A percentile compares a stretch with the other conserved stretches of the same genome.
These are phyloP conservation scores for Scenedesmus sp. DNA, from an alignment of 163 green algal genomes.

Conservation along the genomic window DNA sequence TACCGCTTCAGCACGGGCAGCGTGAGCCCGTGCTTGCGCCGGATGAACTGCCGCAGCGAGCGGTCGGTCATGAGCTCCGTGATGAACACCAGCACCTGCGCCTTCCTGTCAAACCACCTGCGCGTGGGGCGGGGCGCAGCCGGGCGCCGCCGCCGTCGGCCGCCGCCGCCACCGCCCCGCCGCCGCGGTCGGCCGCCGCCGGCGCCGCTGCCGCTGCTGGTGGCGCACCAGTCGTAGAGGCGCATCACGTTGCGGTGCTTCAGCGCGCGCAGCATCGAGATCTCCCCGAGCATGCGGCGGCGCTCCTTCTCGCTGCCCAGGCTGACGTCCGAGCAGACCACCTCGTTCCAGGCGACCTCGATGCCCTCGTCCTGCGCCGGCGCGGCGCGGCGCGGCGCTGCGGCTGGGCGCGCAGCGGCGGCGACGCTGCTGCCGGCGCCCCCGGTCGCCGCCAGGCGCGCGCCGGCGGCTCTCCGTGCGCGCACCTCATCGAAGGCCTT, in stretches of 20 bases:
- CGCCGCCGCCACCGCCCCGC: no score
- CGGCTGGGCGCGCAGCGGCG: no score
- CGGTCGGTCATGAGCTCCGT: slow-evolving; percentile 95
- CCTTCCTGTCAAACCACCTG: slow-evolving; percentile 42
- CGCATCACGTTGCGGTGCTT: slow-evolving; percentile 98
- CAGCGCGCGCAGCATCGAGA: slow-evolving; percentile 92
- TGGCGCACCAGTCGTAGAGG: slow-evolving; percentile 80
- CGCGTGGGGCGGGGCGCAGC: neutral
- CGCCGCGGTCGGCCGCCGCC: no score
- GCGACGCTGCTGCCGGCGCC: no score
- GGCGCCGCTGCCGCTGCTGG: no score
- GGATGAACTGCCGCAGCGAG: slow-evolving; percentile 88
- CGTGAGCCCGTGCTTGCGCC: slow-evolving; percentile 38
- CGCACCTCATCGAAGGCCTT: slow-evolving; percentile 91
- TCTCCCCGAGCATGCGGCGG: slow-evolving; percentile 88
- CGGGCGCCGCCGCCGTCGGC: no score
- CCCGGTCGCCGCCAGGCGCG: no score
- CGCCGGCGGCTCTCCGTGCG: no score
- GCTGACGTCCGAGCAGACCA: slow-evolving; percentile 44
- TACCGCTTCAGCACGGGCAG: slow-evolving; percentile 88
- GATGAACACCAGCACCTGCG: slow-evolving; percentile 91
- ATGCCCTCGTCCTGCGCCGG: slow-evolving; percentile 75
- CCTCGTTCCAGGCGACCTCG: slow-evolving; percentile 62
- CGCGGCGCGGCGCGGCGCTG: no score
- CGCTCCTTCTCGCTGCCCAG: slow-evolving; percentile 52